Conservation (phyloP, 2,329 filamentous ascomycete species). For the Botrytis hyacinthi region DNA sequence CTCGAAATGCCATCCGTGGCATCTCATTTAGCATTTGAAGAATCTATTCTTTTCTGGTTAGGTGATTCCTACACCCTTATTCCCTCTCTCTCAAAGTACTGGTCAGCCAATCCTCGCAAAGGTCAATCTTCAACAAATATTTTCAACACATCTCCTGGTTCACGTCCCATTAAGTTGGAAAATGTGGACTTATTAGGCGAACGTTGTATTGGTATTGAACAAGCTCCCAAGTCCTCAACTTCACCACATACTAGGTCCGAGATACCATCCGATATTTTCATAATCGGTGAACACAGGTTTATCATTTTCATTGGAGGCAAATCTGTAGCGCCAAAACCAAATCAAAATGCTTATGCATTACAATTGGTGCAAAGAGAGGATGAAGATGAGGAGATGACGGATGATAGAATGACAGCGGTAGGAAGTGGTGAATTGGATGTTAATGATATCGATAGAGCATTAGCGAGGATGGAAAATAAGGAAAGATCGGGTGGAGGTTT, state of each 20-base stretch:
- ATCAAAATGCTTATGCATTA: conserved; percentile 23
- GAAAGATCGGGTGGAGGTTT: conserved; percentile 24
- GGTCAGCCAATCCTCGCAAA: conserved; percentile 33
- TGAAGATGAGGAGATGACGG: conserved; percentile 24
- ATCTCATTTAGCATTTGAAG: conserved; percentile 34
- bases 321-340: not conserved
- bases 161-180: conserved; percentile 35
- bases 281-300: conserved; percentile 38
- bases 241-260: conserved; percentile 12
- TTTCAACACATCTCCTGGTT: conserved; percentile 31
- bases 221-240: conserved; percentile 28
- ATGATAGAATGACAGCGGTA: not conserved
- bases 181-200: conserved; percentile 38
- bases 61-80: conserved; percentile 38
- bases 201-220: conserved; percentile 36
- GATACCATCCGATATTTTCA: conserved; percentile 34
- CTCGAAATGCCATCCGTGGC: conserved; percentile 31
- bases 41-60: conserved; percentile 39
- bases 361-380: conserved; percentile 31
- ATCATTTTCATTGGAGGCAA: conserved; percentile 32
- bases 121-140: conserved; percentile 27
- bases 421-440: conserved; percentile 51
- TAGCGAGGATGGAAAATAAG: conserved; percentile 52
- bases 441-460: conserved; percentile 61
- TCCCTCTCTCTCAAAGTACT: conserved; percentile 38